phyloP scores from a whole-genome alignment of 164 flowering plant genomes.

The Houttuynia cordata region DNA sequence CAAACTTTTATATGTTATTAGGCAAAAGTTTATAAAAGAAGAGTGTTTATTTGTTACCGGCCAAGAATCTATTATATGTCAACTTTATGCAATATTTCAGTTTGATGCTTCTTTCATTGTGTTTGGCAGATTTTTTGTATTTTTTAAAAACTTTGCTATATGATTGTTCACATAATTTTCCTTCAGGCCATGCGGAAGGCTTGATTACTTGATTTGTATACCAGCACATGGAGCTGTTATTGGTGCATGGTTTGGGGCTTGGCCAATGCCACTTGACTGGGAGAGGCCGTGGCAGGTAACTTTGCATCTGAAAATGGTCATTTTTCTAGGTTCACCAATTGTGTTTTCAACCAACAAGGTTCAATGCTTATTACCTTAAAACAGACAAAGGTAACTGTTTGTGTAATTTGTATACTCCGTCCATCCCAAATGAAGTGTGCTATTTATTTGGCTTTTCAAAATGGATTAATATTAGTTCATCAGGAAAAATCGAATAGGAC shows the following conservation, averaged over 20 bases:
- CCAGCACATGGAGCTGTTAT: conserved; percentile 86
- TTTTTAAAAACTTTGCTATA: background rate
- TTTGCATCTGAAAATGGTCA: background rate
- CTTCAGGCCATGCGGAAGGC: conserved; percentile 40
- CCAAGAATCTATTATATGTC: no score
- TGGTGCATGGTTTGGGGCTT: conserved; percentile 98
- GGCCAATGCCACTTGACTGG: conserved; percentile 99
- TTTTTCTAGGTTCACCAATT: background rate
- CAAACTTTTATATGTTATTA: no score
- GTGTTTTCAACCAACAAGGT: background rate
- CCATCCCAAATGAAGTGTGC: no score
- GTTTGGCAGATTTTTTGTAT: no score
- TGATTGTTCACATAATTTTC: background rate
- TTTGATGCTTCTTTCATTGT: background rate
- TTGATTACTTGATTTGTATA: conserved; percentile 62
- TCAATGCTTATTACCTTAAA: no score
- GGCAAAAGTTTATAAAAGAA: no score
- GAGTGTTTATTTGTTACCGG: no score
- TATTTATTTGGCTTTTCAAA: background rate
- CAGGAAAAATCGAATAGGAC: no score
- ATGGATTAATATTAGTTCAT: no score
- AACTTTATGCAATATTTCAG: no score
- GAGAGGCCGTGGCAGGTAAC: conserved; percentile 97
- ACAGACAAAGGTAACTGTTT: no score
- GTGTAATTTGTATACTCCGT: no score